phyloP scores from a whole-genome alignment of 305 asterid genomes.

The Salvia sclarea region DNA sequence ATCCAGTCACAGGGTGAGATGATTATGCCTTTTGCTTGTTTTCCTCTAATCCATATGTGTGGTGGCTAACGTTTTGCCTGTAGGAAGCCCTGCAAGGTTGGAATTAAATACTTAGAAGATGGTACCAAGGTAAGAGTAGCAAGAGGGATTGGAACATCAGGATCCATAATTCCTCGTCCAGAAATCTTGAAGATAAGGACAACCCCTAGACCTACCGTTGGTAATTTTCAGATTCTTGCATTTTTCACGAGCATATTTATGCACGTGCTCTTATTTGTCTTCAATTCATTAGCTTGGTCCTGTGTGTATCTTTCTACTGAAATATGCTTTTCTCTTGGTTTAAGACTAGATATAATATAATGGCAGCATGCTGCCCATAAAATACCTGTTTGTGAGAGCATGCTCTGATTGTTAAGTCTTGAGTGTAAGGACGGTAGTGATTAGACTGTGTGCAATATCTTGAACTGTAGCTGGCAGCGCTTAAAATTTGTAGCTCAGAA shows the following conservation, averaged over 20 bases:
- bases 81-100: slow-evolving; percentile 88
- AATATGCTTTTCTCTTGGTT: slow-evolving; percentile 6
- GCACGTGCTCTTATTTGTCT: neutral
- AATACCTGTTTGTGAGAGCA: neutral
- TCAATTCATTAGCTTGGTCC: slow-evolving; percentile 15
- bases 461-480: neutral
- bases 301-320: neutral
- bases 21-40: neutral
- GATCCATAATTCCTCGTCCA: slow-evolving; percentile 81
- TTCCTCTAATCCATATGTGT: neutral
- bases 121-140: slow-evolving; percentile 83
- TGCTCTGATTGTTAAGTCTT: neutral
- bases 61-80: slow-evolving; percentile 34
- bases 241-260: neutral
- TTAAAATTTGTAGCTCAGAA: neutral
- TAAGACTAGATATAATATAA: neutral
- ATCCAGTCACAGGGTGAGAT: slow-evolving; percentile 85
- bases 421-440: neutral
- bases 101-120: slow-evolving; percentile 73
- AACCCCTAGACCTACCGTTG: slow-evolving; percentile 78
- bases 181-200: slow-evolving; percentile 80
- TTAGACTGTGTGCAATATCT: neutral
- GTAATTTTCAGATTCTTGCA: slow-evolving; percentile 44
- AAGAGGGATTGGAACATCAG: slow-evolving; percentile 86
- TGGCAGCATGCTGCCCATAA: neutral